Evolutionary conservation across 2,329 filamentous ascomycete genomes (phyloP), one percentile per base, ranked within the genome.

Genomic region (Arthrobotrys conoides): DNA sequence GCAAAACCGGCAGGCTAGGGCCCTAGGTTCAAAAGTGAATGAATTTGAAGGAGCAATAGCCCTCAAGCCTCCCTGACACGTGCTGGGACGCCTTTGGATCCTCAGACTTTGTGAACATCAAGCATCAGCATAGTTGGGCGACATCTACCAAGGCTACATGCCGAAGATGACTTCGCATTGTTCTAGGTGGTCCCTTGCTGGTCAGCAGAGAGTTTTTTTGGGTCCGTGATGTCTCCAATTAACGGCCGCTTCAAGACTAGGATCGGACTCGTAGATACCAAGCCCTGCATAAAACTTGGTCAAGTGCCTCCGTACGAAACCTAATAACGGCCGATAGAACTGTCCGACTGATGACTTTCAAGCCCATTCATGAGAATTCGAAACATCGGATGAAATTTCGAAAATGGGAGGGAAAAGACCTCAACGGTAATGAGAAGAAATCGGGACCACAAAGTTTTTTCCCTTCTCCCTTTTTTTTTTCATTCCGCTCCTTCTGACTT

Each of bases 331-430:
- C 33, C 55, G 18, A 30, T n/a, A 61, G 65, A 76, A 70, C 63
- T 46, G 48, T 22, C 65, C 59, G 66, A 44, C 46, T 55, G 66
- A 38, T 59, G 46, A 44, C 49, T 38, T 12, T 22, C 24, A 55
- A 36, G 27, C 16, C 48, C 51, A 48, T 66, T 65, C 38, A 59
- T 33, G 5, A 18, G 33, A 44, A 30, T 53, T 48, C 20, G 51
- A 71, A 77, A 77, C 73, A 77, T 77, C 73, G 61, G 73, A 77
- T 67, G 73, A 77, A 77, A 71, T 27, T 20, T 16, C 61, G 24
- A 41, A 41, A 41, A 38, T 18, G 38, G 20, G 27, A 55, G 44
- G 14, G n/a, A 66, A 65, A 48, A 48, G 22, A 61, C 49, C 30
- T 41, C 27, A 57, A 44, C 10, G 10, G 44, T 12, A 20, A 49